Base-by-base conservation (phyloP, 345 rosid species). In the Adansonia digitata region DNA sequence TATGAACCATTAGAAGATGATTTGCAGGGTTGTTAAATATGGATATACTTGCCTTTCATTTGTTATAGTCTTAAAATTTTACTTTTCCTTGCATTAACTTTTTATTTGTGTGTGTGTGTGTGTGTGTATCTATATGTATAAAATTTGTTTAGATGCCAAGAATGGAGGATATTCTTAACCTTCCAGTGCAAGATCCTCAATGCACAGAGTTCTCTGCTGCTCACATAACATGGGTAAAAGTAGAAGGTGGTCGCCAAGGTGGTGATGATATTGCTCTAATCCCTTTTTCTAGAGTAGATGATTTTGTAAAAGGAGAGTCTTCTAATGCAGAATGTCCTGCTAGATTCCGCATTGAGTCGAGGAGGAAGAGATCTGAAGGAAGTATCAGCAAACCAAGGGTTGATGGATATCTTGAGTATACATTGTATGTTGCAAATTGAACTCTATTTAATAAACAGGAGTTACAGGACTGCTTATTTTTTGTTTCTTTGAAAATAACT, bases 321-420 rank as follows among this genome's bases (percentile, higher is more conserved):
- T 78, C 84, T 24, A 85, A 87, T 72, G 82, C 74, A 2, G 88
- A 87, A 77, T 87, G 86, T 76, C 90, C 90, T 20, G 88, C 88
- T 57, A 82, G 83, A 73, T 85, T 87, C 77, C 85, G 86, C 39
- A 60, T 87, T 57, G 90, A 87, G 78, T 85, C 90, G 1, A 87
- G 90, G 74, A 85, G 88, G 81, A 87, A 84, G 79, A 85, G 88
- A 77, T 78, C 81, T 48, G 84, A 83, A 76, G 88, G 88, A 53
- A 83, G 87, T 76, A 82, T 84, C 64, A 83, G 82, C 79, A 87
- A 85, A 80, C 88, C 86, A 55, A 87, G 87, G 84, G 88, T 87
- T 35, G 88, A 87, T 77, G 85, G 90, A 20, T 85, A 85, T 83
- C 88, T 87, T 61, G 88, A 87, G 79, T 84, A 87, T 64, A 87